phyloP scores from a whole-genome alignment of 345 rosid species.

The Arabis alpina region DNA sequence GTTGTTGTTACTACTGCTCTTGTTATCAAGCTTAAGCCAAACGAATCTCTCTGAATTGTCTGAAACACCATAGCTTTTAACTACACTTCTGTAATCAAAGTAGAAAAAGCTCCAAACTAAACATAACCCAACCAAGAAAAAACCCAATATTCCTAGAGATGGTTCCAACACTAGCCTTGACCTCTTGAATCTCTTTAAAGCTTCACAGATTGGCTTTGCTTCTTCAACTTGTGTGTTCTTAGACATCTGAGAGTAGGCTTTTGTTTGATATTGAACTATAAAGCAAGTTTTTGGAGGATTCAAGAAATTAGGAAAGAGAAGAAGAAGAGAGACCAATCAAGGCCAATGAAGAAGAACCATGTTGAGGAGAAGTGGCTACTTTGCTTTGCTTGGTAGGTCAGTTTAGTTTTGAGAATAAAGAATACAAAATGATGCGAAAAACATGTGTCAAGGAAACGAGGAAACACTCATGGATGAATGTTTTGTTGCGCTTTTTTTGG shows the following conservation, averaged over 20 bases:
- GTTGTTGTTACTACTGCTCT: background rate
- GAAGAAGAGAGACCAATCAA: background rate
- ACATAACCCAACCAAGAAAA: slow-evolving; percentile 59
- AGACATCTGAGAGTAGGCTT: slow-evolving; percentile 54
- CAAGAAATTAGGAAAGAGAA: background rate
- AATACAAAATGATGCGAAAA: slow-evolving; percentile 45
- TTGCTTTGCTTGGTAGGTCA: slow-evolving; percentile 47
- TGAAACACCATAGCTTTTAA: slow-evolving; percentile 55
- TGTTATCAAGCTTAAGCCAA: slow-evolving; percentile 56
- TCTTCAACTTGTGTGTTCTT: slow-evolving; percentile 48
- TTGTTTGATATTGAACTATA: background rate
- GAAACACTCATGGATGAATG: slow-evolving; percentile 35
- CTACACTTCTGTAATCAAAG: slow-evolving; percentile 62
- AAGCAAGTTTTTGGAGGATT: background rate
- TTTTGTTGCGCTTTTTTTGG: slow-evolving; percentile 12
- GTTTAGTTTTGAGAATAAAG: slow-evolving; percentile 19
- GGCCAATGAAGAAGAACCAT: slow-evolving; percentile 30
- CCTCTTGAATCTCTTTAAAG: slow-evolving; percentile 66
- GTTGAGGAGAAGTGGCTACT: slow-evolving; percentile 22
- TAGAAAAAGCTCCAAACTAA: slow-evolving; percentile 69
- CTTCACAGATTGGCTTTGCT: slow-evolving; percentile 46
- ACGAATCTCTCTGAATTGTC: slow-evolving; percentile 61
- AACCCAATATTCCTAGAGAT: slow-evolving; percentile 66
- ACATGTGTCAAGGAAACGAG: slow-evolving; percentile 48
- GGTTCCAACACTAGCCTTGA: slow-evolving; percentile 67